Evolutionary conservation across 345 rosid species (phyloP).

Genomic region (Reutealis trisperma): DNA sequence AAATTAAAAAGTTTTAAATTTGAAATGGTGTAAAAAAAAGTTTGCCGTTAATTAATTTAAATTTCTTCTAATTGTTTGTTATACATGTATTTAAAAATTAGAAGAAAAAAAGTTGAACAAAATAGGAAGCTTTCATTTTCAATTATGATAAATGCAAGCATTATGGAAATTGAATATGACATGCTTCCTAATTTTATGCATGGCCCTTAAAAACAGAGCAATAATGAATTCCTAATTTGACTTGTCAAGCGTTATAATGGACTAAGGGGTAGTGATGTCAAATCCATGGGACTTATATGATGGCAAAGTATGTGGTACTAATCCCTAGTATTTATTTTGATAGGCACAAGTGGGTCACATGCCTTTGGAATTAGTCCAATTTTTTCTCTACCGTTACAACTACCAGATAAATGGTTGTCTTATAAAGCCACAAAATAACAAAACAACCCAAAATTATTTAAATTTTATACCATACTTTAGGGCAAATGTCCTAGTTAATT

Average conservation of each 20-base stretch:
- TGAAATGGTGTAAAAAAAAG: too few species aligned
- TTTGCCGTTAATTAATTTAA: too few species aligned
- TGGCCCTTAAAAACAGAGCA: not conserved
- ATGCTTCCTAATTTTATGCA: not conserved
- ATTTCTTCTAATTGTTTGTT: too few species aligned
- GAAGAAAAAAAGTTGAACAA: too few species aligned
- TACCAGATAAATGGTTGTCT: conserved; percentile 1
- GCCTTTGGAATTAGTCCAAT: not conserved
- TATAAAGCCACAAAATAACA: not conserved
- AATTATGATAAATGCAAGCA: too few species aligned
- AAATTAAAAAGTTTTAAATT: too few species aligned
- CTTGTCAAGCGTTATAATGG: not conserved
- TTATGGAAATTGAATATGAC: not conserved
- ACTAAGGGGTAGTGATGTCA: not conserved
- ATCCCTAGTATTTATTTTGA: too few species aligned
- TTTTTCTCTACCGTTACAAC: conserved; percentile 13
- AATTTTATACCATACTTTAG: too few species aligned
- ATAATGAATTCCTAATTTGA: not conserved
- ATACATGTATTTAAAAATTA: too few species aligned
- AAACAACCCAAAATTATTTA: not conserved
- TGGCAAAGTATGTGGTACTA: not conserved
- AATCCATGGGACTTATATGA: not conserved
- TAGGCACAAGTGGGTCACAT: conserved; percentile 14
- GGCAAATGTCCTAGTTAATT: too few species aligned
- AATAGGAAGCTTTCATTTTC: too few species aligned